Evolutionary conservation across 1,284 basidiomycete genomes (phyloP).

Genomic region (Rhodotorula sp.): DNA sequence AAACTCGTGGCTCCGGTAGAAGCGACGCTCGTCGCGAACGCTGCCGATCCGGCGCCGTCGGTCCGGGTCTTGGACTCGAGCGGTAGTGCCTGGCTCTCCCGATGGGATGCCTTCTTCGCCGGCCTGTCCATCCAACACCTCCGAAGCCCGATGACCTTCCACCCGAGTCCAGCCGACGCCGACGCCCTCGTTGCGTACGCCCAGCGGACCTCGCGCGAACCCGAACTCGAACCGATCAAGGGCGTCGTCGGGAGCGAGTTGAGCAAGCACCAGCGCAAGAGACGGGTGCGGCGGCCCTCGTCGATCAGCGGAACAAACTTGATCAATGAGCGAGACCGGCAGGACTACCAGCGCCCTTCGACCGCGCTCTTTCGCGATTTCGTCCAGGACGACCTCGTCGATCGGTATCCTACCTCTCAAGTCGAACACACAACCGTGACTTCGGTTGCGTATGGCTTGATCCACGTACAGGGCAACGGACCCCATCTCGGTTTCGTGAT

Average conservation of each 20-base stretch:
- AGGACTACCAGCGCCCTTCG: conserved; percentile 48
- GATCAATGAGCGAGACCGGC: conserved; percentile 50
- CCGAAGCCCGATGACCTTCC: conserved; percentile 51
- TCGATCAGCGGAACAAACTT: conserved; percentile 24
- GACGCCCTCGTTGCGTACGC: conserved; percentile 48
- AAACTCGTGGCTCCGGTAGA: conserved; percentile 23
- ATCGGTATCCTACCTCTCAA: conserved; percentile 40
- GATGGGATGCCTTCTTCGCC: conserved; percentile 42
- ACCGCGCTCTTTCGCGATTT: conserved; percentile 47
- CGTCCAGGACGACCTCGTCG: conserved; percentile 37
- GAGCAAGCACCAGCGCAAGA: conserved; percentile 50
- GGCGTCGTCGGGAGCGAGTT: conserved; percentile 49
- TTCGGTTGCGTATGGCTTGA: conserved; percentile 19
- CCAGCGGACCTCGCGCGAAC: conserved; percentile 15
- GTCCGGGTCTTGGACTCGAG: conserved; percentile 39
- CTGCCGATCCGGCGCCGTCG: background rate
- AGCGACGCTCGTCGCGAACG: conserved; percentile 5
- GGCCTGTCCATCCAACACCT: conserved; percentile 44
- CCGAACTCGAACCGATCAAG: conserved; percentile 47
- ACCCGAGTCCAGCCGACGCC: conserved; percentile 48
- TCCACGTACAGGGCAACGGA: conserved; percentile 20
- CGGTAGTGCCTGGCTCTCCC: conserved; percentile 32
- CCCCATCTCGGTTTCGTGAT: conserved; percentile 22
- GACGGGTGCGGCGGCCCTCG: no score
- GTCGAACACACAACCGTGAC: conserved; percentile 33